These are phyloP conservation scores for Taphrina flavorubra DNA, from an alignment of 1,139 yeast genomes.

Conservation along the genomic window DNA sequence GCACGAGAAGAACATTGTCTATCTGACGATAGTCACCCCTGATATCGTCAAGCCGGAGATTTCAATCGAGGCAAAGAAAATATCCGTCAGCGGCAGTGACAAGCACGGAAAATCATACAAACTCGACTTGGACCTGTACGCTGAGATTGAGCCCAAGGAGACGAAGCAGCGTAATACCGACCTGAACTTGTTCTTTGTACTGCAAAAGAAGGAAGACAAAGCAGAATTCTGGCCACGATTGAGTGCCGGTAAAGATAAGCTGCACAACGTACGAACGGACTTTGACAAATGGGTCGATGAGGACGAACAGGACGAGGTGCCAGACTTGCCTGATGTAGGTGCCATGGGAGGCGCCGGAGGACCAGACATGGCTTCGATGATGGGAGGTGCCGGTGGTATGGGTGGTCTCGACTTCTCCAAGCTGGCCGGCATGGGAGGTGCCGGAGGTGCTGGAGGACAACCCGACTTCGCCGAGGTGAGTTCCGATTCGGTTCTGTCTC, in stretches of 20 bases:
- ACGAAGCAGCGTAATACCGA: constrained; percentile 64
- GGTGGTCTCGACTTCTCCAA: constrained; percentile 49
- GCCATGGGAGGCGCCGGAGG: constrained; percentile 51
- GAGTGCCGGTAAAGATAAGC: constrained; percentile 73
- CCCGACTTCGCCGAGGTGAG: constrained; percentile 43
- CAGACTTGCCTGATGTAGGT: constrained; percentile 48
- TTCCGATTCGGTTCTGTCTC: neutral
- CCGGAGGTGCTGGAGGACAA: constrained; percentile 40
- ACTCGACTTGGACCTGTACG: constrained; percentile 46
- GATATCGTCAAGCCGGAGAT: constrained; percentile 71
- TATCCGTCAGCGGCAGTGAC: constrained; percentile 64
- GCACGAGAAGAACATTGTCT: constrained; percentile 72
- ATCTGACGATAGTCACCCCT: constrained; percentile 72
- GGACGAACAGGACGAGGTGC: constrained; percentile 76
- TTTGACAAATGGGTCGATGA: constrained; percentile 96
- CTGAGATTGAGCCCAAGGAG: constrained; percentile 66
- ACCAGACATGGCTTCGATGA: constrained; percentile 46
- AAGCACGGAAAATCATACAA: constrained; percentile 54
- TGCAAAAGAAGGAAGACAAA: constrained; percentile 70
- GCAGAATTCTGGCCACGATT: constrained; percentile 92
- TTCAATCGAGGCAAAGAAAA: constrained; percentile 63
- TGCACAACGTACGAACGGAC: constrained; percentile 84
- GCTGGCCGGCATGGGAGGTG: constrained; percentile 42
- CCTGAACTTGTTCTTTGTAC: constrained; percentile 69
- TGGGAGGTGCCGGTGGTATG: constrained; percentile 46